phyloP scores from a whole-genome alignment of 2,329 filamentous ascomycete species.

The Aulographum hederae region DNA sequence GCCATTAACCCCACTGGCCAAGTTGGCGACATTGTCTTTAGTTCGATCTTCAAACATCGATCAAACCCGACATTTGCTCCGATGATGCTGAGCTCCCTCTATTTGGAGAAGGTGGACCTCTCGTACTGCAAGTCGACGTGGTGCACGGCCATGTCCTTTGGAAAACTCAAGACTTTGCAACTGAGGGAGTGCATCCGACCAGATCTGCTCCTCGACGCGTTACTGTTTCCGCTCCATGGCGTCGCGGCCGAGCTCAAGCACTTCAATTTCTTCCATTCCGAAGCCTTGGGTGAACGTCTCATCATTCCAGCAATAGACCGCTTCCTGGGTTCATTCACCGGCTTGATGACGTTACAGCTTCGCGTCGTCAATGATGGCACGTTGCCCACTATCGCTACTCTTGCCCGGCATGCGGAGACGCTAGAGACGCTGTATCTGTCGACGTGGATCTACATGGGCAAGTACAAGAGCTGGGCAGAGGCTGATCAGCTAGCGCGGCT shows the following conservation, averaged over 20 bases:
- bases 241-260: not conserved
- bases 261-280: not conserved
- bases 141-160: not conserved
- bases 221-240: not conserved
- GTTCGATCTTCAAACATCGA: not conserved
- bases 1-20: not conserved
- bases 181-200: not conserved
- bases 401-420: not conserved
- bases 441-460: not conserved
- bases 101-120: not conserved
- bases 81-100: not conserved
- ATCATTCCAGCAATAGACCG: not conserved
- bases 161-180: not conserved
- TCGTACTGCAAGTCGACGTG: not conserved
- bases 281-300: not conserved
- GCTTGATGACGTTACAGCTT: not conserved
- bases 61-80: not conserved
- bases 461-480: not conserved
- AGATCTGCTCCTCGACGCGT: not conserved
- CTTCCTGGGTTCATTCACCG: not conserved
- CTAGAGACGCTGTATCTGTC: not conserved
- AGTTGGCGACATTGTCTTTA: not conserved
- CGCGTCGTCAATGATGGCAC: not conserved
- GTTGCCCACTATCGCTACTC: not conserved
- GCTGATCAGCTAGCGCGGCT: not conserved